These are phyloP conservation scores for Ascochyta pisi DNA, from an alignment of 2,329 filamentous ascomycete genomes.

Conservation along the genomic window DNA sequence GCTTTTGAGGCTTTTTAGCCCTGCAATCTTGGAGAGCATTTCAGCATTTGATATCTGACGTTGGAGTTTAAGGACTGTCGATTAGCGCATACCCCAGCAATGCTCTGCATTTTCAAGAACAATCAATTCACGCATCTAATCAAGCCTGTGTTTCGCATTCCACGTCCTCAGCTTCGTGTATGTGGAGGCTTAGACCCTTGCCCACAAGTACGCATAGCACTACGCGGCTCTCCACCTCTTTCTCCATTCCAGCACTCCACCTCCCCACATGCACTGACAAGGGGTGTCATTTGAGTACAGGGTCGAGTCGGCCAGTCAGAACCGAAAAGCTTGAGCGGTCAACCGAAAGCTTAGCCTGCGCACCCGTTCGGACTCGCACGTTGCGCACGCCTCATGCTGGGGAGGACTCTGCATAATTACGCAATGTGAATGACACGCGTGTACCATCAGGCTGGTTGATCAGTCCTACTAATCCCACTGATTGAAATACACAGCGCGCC, in stretches of 20 bases:
- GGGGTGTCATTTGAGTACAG: not conserved
- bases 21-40: not conserved
- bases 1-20: not conserved
- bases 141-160: not conserved
- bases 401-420: too few relatives aligned
- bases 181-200: not conserved
- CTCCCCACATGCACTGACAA: not conserved
- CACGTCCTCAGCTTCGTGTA: not conserved
- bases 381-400: too few relatives aligned
- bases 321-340: not conserved
- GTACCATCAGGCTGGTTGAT: too few relatives aligned
- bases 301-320: too few relatives aligned
- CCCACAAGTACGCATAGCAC: not conserved
- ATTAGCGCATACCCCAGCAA: conserved; percentile 5
- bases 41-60: not conserved
- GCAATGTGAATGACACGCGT: too few relatives aligned
- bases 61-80: not conserved
- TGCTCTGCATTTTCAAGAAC: not conserved
- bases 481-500: too few relatives aligned
- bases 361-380: not conserved
- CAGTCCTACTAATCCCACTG: too few relatives aligned
- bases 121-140: not conserved
- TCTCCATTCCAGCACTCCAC: not conserved
- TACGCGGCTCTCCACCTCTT: not conserved
- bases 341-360: not conserved